Conservation (phyloP, 2,329 filamentous ascomycete genomes). For the Aspergillus chevalieri region DNA sequence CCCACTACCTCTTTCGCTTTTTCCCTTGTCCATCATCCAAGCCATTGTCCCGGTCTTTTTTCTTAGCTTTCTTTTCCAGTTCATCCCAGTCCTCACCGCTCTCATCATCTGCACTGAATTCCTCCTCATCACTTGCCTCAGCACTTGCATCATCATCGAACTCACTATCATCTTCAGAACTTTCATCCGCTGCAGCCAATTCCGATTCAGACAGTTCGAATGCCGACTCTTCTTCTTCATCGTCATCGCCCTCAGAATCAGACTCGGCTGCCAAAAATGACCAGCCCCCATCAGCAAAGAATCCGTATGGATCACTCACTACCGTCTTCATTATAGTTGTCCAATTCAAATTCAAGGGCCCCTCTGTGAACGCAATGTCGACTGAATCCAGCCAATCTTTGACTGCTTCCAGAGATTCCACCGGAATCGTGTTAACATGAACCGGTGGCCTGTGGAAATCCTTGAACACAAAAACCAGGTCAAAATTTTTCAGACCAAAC, state of each 20-base stretch:
- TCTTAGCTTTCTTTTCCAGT: constrained; percentile 75
- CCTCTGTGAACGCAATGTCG: constrained; percentile 89
- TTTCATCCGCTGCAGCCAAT: constrained; percentile 64
- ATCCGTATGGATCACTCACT: constrained; percentile 83
- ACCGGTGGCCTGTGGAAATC: constrained; percentile 86
- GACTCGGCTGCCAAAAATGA: constrained; percentile 82
- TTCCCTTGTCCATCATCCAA: constrained; percentile 55
- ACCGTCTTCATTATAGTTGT: constrained; percentile 99
- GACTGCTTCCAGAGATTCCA: constrained; percentile 87
- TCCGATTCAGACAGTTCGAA: constrained; percentile 89
- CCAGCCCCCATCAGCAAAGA: constrained; percentile 95
- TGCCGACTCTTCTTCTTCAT: constrained; percentile 79
- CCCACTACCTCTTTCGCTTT: constrained; percentile 63
- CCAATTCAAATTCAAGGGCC: constrained; percentile 97
- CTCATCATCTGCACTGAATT: constrained; percentile 58
- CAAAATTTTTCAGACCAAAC: constrained; percentile 98
- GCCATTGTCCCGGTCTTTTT: constrained; percentile 53
- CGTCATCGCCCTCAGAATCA: constrained; percentile 71
- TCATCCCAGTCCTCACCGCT: constrained; percentile 93
- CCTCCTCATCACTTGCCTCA: constrained; percentile 61
- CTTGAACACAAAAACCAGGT: constrained; percentile 97
- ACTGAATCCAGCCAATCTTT: constrained; percentile 97
- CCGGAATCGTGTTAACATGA: constrained; percentile 96
- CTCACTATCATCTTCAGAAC: constrained; percentile 81
- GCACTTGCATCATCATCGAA: constrained; percentile 89